Percentiles rank a stretch among this genome's conserved stretches.
Evolutionary conservation across 768 basidiomycete species (phyloP).

Genomic region (Lentinula boryana): DNA sequence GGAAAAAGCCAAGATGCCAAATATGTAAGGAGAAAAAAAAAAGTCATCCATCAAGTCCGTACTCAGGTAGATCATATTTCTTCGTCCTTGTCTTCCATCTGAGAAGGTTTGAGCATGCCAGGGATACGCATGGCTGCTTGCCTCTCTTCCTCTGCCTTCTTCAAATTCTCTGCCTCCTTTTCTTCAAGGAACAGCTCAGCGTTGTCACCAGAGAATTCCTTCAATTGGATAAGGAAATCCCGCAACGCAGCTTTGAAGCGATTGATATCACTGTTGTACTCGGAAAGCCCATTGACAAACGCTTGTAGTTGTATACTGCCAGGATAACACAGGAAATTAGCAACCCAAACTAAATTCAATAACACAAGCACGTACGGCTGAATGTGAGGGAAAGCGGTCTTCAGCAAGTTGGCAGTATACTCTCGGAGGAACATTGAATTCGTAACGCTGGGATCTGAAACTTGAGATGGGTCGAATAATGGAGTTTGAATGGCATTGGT

Average conservation of each 20-base stretch:
- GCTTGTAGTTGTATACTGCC: slow-evolving; percentile 61
- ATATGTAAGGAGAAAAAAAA: not conserved
- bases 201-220: slow-evolving; percentile 95
- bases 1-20: slow-evolving; percentile 15
- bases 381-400: slow-evolving; percentile 89
- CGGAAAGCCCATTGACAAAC: slow-evolving; percentile 64
- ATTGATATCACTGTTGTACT: slow-evolving; percentile 74
- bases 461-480: slow-evolving; percentile 73
- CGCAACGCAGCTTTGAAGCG: slow-evolving; percentile 92
- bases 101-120: slow-evolving; percentile 96
- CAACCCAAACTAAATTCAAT: slow-evolving; percentile 1
- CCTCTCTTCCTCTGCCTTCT: slow-evolving; percentile 77
- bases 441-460: slow-evolving; percentile 62
- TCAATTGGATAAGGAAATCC: slow-evolving; percentile 96
- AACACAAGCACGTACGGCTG: slow-evolving; percentile 50
- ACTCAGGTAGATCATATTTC: slow-evolving; percentile 49
- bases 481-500: slow-evolving; percentile 74
- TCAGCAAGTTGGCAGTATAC: slow-evolving; percentile 82
- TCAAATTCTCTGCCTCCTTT: slow-evolving; percentile 80
- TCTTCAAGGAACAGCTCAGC: slow-evolving; percentile 91
- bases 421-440: slow-evolving; percentile 80
- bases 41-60: not conserved
- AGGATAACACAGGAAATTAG: not conserved
- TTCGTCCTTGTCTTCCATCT: slow-evolving; percentile 91
- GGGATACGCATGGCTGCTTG: slow-evolving; percentile 90